These are phyloP conservation scores for Pseudogymnoascus sp. DNA, from an alignment of 2,329 filamentous ascomycete species.

Conservation along the genomic window DNA sequence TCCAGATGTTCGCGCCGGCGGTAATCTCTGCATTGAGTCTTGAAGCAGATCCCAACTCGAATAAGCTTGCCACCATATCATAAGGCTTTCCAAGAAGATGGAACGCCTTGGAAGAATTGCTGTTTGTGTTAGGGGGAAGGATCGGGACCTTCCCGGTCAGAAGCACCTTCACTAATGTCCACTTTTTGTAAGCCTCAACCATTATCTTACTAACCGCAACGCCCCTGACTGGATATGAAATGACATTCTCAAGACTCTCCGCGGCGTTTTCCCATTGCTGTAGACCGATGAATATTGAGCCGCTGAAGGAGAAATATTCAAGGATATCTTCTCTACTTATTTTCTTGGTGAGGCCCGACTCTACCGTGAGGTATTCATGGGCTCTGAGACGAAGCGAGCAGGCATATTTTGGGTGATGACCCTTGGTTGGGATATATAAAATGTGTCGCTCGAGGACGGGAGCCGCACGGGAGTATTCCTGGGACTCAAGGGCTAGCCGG, in stretches of 20 bases:
- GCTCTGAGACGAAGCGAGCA: slow-evolving; percentile 41
- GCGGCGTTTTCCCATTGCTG: slow-evolving; percentile 55
- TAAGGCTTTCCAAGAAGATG: slow-evolving; percentile 59
- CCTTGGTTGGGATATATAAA: slow-evolving; percentile 52
- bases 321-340: slow-evolving; percentile 48
- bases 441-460: slow-evolving; percentile 57
- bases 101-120: slow-evolving; percentile 46
- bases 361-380: slow-evolving; percentile 49
- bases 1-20: slow-evolving; percentile 51
- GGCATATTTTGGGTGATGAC: slow-evolving; percentile 29
- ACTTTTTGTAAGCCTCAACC: slow-evolving; percentile 87
- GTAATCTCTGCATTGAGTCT: slow-evolving; percentile 58
- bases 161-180: slow-evolving; percentile 69
- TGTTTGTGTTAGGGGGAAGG: slow-evolving; percentile 48
- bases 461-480: slow-evolving; percentile 46
- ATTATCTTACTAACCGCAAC: slow-evolving; percentile 64
- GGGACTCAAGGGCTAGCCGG: slow-evolving; percentile 46
- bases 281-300: slow-evolving; percentile 54
- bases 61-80: slow-evolving; percentile 58
- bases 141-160: slow-evolving; percentile 50
- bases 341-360: slow-evolving; percentile 47
- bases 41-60: slow-evolving; percentile 49
- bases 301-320: slow-evolving; percentile 58
- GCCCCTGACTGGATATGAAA: slow-evolving; percentile 59
- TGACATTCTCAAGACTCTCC: slow-evolving; percentile 52